These are phyloP conservation scores for Vitis riparia DNA, from an alignment of 164 flowering plant genomes.

Conservation along the genomic window DNA sequence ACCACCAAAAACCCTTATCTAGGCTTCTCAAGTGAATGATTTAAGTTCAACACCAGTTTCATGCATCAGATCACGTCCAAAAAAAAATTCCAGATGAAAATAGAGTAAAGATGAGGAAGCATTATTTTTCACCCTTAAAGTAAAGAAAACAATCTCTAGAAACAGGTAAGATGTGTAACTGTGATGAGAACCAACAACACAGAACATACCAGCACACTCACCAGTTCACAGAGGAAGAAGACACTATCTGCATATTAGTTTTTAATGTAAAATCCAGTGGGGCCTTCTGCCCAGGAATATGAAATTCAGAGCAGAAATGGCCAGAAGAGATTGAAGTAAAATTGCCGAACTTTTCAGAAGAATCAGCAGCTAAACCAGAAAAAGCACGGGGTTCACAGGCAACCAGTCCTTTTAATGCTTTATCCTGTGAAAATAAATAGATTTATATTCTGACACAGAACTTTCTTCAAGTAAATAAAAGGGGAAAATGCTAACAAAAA, in stretches of 20 bases:
- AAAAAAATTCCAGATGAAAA: neutral
- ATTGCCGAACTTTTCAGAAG: slow-evolving; percentile 34
- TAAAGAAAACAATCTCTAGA: too few relatives aligned
- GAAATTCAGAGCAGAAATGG: slow-evolving; percentile 42
- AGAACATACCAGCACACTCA: too few relatives aligned
- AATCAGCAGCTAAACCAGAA: slow-evolving; percentile 29
- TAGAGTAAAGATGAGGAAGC: neutral
- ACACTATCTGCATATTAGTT: slow-evolving; percentile 62
- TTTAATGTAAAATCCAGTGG: slow-evolving; percentile 90
- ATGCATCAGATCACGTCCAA: neutral
- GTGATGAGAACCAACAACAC: too few relatives aligned
- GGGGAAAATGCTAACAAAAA: neutral
- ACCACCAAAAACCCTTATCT: neutral
- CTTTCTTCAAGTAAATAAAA: neutral
- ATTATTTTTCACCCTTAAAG: neutral
- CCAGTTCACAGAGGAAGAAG: slow-evolving; percentile 47
- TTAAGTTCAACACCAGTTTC: neutral
- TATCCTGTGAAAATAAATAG: slow-evolving; percentile 39
- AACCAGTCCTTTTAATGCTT: slow-evolving; percentile 71
- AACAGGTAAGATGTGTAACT: too few relatives aligned
- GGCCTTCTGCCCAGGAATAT: slow-evolving; percentile 49
- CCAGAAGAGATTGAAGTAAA: slow-evolving; percentile 19
- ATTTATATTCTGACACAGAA: neutral
- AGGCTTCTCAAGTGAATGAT: neutral
- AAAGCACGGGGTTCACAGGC: slow-evolving; percentile 35